Evolutionary conservation across 1,139 yeast genomes (phyloP), one percentile per base, ranked within the genome.

Genomic region (Protomyces inouyei): DNA sequence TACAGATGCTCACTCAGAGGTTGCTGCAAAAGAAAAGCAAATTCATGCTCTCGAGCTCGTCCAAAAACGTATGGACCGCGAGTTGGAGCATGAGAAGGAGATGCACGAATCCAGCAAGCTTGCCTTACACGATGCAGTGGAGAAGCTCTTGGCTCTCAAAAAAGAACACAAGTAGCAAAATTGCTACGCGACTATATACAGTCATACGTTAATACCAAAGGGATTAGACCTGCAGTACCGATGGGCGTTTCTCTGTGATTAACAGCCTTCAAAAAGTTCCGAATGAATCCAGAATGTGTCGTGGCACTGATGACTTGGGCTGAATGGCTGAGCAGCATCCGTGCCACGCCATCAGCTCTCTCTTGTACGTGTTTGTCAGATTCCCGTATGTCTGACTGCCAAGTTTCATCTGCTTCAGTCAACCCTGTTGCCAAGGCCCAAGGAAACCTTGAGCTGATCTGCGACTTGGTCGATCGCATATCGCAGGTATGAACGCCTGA

Each of bases 401-500:
- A 81, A 37, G 77, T 72, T 25, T 70, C 73, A 70, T 85, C 90
- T 0, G 79, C 77, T 67, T 82, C 85, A 2, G 76, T 70, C 68
- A 84, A 82, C 0, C 75, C 79, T 66, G 83, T 85, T 65, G 83
- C 57, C 12, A 16, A 57, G 6, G 69, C 64, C 56, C 23, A 68
- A 67, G 71, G 77, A 64, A 80, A 78, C 52, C 83, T 72, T 25
- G 76, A 72, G 8, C 68, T 69, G 32, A 82, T 79, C 51, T 75
- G 76, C 0, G 77, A 66, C 67, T 77, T 78, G 1, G 79, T 69
- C 1, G 82, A 76, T 63, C 93, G 75, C 72, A 82, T 79, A 73
- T 87, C 91, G 72, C 95, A 87, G 2, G 84, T 75, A 72, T 87
- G 88, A 16, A 76, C 77, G 0, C 93, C 93, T 35, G 85, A 79